A percentile compares a stretch with the other conserved stretches of the same genome.
Evolutionary conservation across 1,284 basidiomycete species (phyloP).

Genomic region (Cystobasidium slooffiae): DNA sequence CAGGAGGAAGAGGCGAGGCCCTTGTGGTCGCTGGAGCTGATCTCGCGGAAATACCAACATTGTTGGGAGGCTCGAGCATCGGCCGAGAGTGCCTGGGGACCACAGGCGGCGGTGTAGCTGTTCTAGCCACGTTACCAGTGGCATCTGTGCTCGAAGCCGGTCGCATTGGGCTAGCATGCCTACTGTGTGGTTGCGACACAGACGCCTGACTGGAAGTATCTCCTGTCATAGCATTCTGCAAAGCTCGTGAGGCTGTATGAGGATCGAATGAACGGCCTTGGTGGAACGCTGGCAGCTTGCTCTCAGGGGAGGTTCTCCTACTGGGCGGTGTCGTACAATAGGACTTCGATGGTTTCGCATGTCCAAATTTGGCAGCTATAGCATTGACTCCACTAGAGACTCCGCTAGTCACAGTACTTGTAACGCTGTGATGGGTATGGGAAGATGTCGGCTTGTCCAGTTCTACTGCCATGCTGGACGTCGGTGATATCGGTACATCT

Average conservation of each 20-base stretch:
- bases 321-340: neutral
- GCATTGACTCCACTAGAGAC: constrained; percentile 12
- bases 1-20: neutral
- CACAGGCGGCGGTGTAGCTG: neutral
- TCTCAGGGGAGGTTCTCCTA: neutral
- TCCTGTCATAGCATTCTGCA: constrained; percentile 1
- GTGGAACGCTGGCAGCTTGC: neutral
- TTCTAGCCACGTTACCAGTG: neutral
- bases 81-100: neutral
- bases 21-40: neutral
- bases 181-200: neutral
- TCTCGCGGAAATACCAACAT: neutral
- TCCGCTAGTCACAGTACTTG: neutral
- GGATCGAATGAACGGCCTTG: neutral
- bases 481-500: neutral
- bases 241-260: constrained; percentile 8
- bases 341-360: constrained; percentile 13
- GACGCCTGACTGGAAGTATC: neutral
- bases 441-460: neutral
- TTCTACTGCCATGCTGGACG: constrained; percentile 4
- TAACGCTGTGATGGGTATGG: neutral
- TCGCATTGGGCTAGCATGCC: constrained; percentile 1
- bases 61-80: too few species aligned
- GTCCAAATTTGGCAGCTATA: constrained; percentile 8
- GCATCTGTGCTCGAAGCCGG: neutral